phyloP scores from a whole-genome alignment of 202 grass and related monocot species.

The Zoysia matrella region DNA sequence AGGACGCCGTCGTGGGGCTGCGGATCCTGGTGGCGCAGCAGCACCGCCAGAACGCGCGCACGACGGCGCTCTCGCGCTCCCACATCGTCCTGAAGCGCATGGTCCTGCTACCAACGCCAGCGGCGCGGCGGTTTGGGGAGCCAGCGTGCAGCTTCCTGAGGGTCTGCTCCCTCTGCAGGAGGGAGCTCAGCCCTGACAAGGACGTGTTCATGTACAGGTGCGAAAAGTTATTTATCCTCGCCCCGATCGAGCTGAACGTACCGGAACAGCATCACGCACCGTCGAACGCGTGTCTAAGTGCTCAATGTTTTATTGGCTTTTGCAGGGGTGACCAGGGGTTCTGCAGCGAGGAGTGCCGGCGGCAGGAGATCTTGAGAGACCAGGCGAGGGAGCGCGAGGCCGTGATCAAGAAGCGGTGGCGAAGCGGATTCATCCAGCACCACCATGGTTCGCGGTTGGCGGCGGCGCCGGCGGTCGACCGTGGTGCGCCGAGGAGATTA shows the following conservation, averaged over 20 bases:
- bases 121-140: background rate
- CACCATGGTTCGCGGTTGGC: conserved; percentile 3
- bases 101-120: background rate
- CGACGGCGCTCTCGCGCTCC: background rate
- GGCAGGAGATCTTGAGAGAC: conserved; percentile 51
- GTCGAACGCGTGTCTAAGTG: background rate
- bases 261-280: background rate
- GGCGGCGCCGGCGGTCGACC: background rate
- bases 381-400: conserved; percentile 43
- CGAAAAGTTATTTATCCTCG: too few relatives aligned
- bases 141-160: conserved; percentile 33
- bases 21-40: conserved; percentile 44
- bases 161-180: conserved; percentile 51
- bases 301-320: background rate
- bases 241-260: background rate
- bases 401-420: conserved; percentile 32
- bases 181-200: conserved; percentile 49
- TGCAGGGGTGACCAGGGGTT: conserved; percentile 71
- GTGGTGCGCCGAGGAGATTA: conserved; percentile 25
- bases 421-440: conserved; percentile 9
- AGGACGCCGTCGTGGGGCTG: conserved; percentile 42
- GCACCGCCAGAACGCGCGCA: background rate
- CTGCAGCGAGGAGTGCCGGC: conserved; percentile 64
- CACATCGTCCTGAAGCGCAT: conserved; percentile 45
- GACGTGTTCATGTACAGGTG: conserved; percentile 81